Percentiles rank a stretch among this genome's conserved stretches.
Conservation (phyloP, 768 basidiomycete genomes). For the Tricholoma matsutake region DNA sequence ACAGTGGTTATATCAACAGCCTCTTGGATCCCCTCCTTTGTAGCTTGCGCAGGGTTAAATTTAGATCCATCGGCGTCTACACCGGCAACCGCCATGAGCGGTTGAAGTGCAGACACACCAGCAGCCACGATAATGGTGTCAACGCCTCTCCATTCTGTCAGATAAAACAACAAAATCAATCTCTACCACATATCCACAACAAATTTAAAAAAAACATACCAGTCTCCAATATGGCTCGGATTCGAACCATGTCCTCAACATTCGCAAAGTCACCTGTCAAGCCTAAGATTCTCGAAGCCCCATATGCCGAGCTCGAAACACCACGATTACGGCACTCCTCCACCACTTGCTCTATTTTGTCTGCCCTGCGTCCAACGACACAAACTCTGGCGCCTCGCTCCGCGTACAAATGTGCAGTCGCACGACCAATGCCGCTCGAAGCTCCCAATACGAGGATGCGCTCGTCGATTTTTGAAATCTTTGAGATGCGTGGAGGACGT, state of each 20-base stretch:
- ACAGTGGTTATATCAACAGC: conserved; percentile 54
- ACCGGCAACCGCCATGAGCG: conserved; percentile 70
- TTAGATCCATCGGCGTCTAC: conserved; percentile 33
- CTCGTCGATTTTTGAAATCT: conserved; percentile 38
- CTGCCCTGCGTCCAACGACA: conserved; percentile 64
- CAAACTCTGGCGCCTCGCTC: conserved; percentile 72
- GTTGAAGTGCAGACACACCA: conserved; percentile 79
- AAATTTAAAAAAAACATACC: conserved; percentile 40
- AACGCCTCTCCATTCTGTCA: conserved; percentile 74
- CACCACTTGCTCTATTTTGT: conserved; percentile 54
- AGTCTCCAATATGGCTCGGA: conserved; percentile 50
- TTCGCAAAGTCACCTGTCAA: conserved; percentile 61
- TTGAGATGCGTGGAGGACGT: conserved; percentile 11
- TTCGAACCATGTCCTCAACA: conserved; percentile 61
- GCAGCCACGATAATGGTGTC: conserved; percentile 83
- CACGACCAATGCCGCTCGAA: conserved; percentile 77
- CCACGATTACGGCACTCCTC: conserved; percentile 48
- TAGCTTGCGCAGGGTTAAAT: conserved; percentile 36
- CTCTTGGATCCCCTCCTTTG: conserved; percentile 53
- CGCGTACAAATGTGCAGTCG: conserved; percentile 69
- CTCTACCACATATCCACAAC: background rate
- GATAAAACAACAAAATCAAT: background rate
- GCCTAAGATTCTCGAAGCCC: conserved; percentile 37
- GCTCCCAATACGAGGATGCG: conserved; percentile 82
- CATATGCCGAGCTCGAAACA: conserved; percentile 11